Evolutionary conservation across 768 basidiomycete genomes (phyloP), one percentile per base, ranked within the genome.

Genomic region (Mycena galopus): DNA sequence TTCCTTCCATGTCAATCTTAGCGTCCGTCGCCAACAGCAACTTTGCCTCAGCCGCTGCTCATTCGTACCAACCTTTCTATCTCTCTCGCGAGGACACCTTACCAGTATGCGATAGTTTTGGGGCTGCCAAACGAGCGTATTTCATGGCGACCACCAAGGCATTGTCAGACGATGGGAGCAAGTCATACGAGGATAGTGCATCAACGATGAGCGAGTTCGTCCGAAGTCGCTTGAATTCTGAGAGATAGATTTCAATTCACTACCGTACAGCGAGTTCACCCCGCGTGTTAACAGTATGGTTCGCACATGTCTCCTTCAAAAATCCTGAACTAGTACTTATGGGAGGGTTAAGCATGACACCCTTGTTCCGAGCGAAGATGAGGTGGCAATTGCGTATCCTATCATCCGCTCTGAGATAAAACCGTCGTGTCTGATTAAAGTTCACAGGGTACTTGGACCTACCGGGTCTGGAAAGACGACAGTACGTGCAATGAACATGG

Each of bases 31-130:
- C 2, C 11, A 16, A 32, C 21, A 23, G 12, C 25, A 33, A 50
- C 42, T 55, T 51, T 21, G 50, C 63, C 9, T 55, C 63, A 32
- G 60, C 60, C 37, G 29, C 42, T 16, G 60, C 60, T 29, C 61
- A 62, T 47, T 47, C 69, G 44, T 70, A 70, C 65, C 69, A 25
- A 10, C 61, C 61, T 37, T 70, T 70, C 39, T 70, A 70, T 59
- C 47, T 70, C 3, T 21, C 69, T 17, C 21, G 14, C 4, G 62
- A 65, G 44, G 56, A 57, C 33, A 58, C 42, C 62, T 59, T 37
- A 70, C 62, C 62, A 37, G 53, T 53, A 25, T 58, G 56, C 33
- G 62, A 58, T n/a, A 70, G 69, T 33, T 55, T 64, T 11, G 62
- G 50, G 12, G 44, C 44, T 21, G 61, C 44, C 2, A 70, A 70